Percentiles rank a stretch among this genome's conserved stretches.
Evolutionary conservation across 768 basidiomycete species (phyloP).

Genomic region (Xerocomellus amylosporus): DNA sequence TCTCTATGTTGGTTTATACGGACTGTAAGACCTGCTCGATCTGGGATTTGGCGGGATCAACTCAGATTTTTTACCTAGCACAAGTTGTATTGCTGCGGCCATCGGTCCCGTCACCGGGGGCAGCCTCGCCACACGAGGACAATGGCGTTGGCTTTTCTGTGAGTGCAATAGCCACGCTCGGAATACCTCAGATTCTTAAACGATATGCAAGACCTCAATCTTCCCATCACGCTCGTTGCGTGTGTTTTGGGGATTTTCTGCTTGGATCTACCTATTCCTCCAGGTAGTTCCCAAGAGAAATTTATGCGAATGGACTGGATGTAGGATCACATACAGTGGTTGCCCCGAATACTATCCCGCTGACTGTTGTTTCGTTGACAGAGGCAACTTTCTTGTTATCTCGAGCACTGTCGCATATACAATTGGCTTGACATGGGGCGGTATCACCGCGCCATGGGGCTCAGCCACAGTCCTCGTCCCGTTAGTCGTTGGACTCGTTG

Average conservation of each 20-base stretch:
- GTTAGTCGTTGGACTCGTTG: conserved; percentile 37
- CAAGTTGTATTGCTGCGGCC: conserved; percentile 34
- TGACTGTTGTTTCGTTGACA: background rate
- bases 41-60: background rate
- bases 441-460: background rate
- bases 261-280: background rate
- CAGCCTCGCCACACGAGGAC: conserved; percentile 24
- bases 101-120: conserved; percentile 37
- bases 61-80: conserved; percentile 3
- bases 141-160: conserved; percentile 40
- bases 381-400: background rate
- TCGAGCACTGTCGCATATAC: background rate
- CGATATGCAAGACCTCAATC: background rate
- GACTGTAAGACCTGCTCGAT: conserved; percentile 23
- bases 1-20: conserved; percentile 35
- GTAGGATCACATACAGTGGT: background rate
- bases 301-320: background rate
- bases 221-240: background rate
- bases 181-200: background rate
- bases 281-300: background rate
- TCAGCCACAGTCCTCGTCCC: conserved; percentile 37
- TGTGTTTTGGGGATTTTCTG: background rate
- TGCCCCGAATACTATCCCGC: background rate
- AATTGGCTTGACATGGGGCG: background rate
- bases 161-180: background rate